Base-by-base conservation (phyloP, 2,329 filamentous ascomycete genomes). In the Fusarium chlamydosporum region DNA sequence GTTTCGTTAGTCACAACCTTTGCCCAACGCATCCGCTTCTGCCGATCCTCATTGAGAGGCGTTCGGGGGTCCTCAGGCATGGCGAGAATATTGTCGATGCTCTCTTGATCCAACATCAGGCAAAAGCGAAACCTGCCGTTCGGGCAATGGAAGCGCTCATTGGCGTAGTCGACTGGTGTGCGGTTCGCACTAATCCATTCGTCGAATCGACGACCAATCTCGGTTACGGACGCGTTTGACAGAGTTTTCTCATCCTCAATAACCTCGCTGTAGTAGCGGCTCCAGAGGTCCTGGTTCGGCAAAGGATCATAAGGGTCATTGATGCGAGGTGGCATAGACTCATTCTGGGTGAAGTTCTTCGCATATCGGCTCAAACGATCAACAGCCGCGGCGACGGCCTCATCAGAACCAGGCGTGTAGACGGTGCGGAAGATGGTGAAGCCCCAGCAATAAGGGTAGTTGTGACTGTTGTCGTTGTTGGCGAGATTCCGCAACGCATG, bases 371-470 rank as follows among this genome's bases (percentile, higher is more conserved):
- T 52, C 43, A 72, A 52, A 12, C 71, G 65, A 54, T 64, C 56
- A 34, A 72, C 20, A 48, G 67, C 67, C n/a, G 43, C 50, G 29
- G 48, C 40, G 26, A 68, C 42, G 1, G 27, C 46, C 47, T 72
- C 70, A 18, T 72, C 56, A 7, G 68, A 70, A 1, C 53, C 70
- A 4, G 65, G 50, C 12, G 56, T 45, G 50, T 73, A 73, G 31
- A 68, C 60, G 27, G 70, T 72, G 50, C 66, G 68, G 54, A 72
- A 72, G 37, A 72, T 65, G 26, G 66, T 67, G 53, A 61, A 73
- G 2, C 66, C 70, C 68, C 66, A 72, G n/a, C 61, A 72, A n/a
- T 68, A 72, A 43, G 59, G 55, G n/a, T 72, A 70, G 50, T 34
- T 60, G 34, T 73, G 71, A 27, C 63, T 69, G 27, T 63, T 38